phyloP scores from a whole-genome alignment of 768 basidiomycete genomes.

The Aureoboletus auriporus region DNA sequence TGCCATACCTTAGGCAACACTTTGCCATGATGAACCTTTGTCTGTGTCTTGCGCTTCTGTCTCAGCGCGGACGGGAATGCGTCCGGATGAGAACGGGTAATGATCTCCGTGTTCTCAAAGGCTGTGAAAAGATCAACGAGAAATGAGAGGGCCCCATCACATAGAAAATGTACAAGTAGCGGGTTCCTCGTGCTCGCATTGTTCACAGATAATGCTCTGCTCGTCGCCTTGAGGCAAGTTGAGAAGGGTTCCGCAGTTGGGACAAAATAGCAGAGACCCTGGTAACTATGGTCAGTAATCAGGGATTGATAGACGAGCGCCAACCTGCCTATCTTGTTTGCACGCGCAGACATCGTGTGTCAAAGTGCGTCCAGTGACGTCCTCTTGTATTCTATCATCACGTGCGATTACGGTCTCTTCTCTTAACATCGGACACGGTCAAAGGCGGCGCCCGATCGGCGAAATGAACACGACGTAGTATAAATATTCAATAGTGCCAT shows the following conservation, averaged over 20 bases:
- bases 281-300: constrained; percentile 5
- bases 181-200: constrained; percentile 84
- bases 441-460: neutral
- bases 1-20: constrained; percentile 62
- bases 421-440: constrained; percentile 4
- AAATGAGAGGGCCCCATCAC: too few species aligned
- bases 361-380: constrained; percentile 9
- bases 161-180: constrained; percentile 67
- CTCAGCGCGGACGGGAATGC: constrained; percentile 89
- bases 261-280: constrained; percentile 95
- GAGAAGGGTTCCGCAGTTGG: constrained; percentile 86
- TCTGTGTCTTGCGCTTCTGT: constrained; percentile 88
- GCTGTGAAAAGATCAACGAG: constrained; percentile 41
- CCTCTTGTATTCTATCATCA: constrained; percentile 1
- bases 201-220: constrained; percentile 75
- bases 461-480: constrained; percentile 3
- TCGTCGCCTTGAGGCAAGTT: constrained; percentile 75
- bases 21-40: constrained; percentile 67
- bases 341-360: constrained; percentile 24
- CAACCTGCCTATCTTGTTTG: constrained; percentile 47
- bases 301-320: neutral
- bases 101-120: constrained; percentile 88
- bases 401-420: constrained; percentile 18
- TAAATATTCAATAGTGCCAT: constrained; percentile 12
- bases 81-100: constrained; percentile 87